A percentile compares a stretch with the other conserved stretches of the same genome.
Conservation (phyloP, 768 basidiomycete species). For the Russula compacta region DNA sequence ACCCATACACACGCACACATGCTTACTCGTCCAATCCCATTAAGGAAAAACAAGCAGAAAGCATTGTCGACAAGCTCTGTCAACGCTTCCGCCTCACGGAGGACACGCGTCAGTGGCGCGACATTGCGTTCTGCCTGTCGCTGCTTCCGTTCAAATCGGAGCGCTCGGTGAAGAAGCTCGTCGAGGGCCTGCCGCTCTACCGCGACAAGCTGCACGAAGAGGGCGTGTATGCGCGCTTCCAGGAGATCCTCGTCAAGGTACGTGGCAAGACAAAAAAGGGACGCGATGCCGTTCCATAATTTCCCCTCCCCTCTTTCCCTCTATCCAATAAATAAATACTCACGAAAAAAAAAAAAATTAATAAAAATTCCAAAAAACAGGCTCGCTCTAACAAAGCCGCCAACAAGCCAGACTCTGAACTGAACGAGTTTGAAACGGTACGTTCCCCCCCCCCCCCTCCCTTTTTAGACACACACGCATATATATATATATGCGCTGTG, state of each 20-base stretch:
- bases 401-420: constrained; percentile 86
- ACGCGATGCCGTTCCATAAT: too few relatives aligned
- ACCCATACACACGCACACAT: background rate
- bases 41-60: constrained; percentile 97
- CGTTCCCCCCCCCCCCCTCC: constrained; percentile 11
- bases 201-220: constrained; percentile 93
- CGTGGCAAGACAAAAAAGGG: background rate
- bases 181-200: constrained; percentile 87
- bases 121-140: constrained; percentile 93
- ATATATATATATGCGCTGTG: background rate
- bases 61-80: constrained; percentile 94
- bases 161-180: constrained; percentile 89
- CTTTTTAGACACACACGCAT: background rate
- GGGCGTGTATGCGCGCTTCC: constrained; percentile 69
- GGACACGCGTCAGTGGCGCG: constrained; percentile 92
- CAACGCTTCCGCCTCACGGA: constrained; percentile 86
- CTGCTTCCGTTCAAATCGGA: constrained; percentile 96
- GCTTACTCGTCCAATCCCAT: background rate
- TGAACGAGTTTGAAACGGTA: constrained; percentile 91
- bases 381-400: constrained; percentile 86
- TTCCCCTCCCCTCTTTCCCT: background rate
- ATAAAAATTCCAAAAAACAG: constrained; percentile 28
- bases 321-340: background rate
- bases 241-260: constrained; percentile 87
- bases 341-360: background rate